These are phyloP conservation scores for Chamaenerion angustifolium DNA, from an alignment of 345 rosid genomes.

Conservation along the genomic window DNA sequence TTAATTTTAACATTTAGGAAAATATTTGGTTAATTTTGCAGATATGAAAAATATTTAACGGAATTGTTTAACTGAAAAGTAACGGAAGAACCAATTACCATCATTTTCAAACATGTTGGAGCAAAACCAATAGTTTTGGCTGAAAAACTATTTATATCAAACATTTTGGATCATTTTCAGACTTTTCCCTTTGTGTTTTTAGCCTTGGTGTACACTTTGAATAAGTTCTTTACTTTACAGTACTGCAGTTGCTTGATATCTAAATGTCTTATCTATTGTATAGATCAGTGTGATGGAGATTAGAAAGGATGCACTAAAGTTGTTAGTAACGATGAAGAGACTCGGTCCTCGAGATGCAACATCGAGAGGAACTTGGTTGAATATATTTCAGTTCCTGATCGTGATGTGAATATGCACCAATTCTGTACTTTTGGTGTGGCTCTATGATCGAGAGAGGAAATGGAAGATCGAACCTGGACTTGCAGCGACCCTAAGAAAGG, in stretches of 20 bases:
- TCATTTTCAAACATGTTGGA: no score
- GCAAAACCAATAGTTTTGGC: no score
- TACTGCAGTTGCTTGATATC: not conserved
- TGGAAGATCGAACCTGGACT: constrained; percentile 95
- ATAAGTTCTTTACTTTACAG: no score
- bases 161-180: no score
- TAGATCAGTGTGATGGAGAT: constrained; percentile 74
- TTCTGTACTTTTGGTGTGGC: constrained; percentile 73
- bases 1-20: no score
- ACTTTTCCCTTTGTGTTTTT: constrained; percentile 67
- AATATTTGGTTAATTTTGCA: no score
- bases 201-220: constrained; percentile 33
- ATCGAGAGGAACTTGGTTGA: constrained; percentile 84
- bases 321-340: constrained; percentile 52
- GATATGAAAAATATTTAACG: no score
- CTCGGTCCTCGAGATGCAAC: constrained; percentile 79
- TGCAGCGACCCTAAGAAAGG: constrained; percentile 60
- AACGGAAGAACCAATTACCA: no score
- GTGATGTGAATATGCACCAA: constrained; percentile 87
- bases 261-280: constrained; percentile 2
- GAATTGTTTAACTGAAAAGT: no score
- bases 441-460: constrained; percentile 74
- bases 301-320: constrained; percentile 78
- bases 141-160: no score
- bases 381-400: constrained; percentile 74